Conservation (phyloP, 306 rosid genomes). For the Prinsepia uniflora region DNA sequence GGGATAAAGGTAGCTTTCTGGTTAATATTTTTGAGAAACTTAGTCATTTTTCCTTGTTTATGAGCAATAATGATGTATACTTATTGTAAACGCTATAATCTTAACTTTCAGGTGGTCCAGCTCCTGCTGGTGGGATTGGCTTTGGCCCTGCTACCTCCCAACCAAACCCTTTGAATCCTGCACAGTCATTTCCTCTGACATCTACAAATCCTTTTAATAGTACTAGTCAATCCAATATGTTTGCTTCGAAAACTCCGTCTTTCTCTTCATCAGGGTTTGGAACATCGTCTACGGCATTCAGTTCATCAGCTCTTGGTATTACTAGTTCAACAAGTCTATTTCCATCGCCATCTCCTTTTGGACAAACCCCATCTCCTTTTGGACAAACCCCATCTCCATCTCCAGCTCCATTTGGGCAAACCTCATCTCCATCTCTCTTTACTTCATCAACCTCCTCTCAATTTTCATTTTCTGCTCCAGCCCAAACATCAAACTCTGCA, state of each 20-base stretch:
- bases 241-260: constrained; percentile 56
- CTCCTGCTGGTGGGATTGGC: constrained; percentile 50
- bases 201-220: constrained; percentile 60
- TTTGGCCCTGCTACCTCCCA: constrained; percentile 50
- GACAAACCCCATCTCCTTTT: constrained; percentile 37
- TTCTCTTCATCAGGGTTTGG: constrained; percentile 52
- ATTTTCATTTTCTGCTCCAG: constrained; percentile 48
- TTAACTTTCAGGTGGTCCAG: constrained; percentile 69
- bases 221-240: constrained; percentile 50
- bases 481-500: constrained; percentile 45
- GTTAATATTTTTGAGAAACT: neutral
- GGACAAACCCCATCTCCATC: constrained; percentile 42
- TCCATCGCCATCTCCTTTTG: constrained; percentile 29
- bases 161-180: constrained; percentile 50
- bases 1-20: constrained; percentile 64
- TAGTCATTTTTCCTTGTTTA: neutral
- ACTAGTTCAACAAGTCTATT: constrained; percentile 50
- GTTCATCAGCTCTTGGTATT: constrained; percentile 53
- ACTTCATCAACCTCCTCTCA: constrained; percentile 29
- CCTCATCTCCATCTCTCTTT: constrained; percentile 50
- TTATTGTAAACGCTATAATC: neutral
- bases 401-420: constrained; percentile 12
- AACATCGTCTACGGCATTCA: constrained; percentile 49
- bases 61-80: constrained; percentile 8
- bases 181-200: constrained; percentile 57